phyloP scores from a whole-genome alignment of 345 rosid genomes.

The Brassica incana region DNA sequence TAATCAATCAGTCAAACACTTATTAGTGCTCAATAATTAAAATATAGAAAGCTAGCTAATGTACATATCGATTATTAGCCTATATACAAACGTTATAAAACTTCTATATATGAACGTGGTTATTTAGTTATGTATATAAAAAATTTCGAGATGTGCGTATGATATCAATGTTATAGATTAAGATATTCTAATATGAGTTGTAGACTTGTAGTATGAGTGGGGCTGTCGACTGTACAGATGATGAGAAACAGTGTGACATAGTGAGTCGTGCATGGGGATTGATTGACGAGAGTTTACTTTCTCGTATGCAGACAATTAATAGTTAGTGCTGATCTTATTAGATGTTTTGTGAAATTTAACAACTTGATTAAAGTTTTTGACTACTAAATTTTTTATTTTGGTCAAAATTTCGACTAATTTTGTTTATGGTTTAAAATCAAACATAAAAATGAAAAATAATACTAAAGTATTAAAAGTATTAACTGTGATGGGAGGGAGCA shows the following conservation, averaged over 20 bases:
- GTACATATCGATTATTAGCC: background rate
- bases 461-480: too few species aligned
- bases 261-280: background rate
- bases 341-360: background rate
- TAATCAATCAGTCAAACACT: conserved; percentile 1
- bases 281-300: conserved; percentile 12
- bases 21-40: background rate
- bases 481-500: too few species aligned
- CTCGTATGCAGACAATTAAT: background rate
- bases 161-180: background rate
- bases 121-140: background rate
- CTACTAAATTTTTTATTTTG: too few species aligned
- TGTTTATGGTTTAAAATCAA: too few species aligned
- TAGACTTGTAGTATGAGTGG: background rate
- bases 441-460: too few species aligned
- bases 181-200: background rate
- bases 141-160: background rate
- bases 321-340: background rate
- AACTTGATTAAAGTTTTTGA: background rate
- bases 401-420: too few species aligned
- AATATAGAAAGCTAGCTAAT: too few species aligned
- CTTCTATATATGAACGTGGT: background rate
- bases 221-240: background rate
- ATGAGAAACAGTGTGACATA: background rate
- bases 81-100: background rate